A percentile compares a stretch with the other conserved stretches of the same genome.
phyloP scores from a whole-genome alignment of 2,329 filamentous ascomycete genomes.

The Diaporthe nobilis region DNA sequence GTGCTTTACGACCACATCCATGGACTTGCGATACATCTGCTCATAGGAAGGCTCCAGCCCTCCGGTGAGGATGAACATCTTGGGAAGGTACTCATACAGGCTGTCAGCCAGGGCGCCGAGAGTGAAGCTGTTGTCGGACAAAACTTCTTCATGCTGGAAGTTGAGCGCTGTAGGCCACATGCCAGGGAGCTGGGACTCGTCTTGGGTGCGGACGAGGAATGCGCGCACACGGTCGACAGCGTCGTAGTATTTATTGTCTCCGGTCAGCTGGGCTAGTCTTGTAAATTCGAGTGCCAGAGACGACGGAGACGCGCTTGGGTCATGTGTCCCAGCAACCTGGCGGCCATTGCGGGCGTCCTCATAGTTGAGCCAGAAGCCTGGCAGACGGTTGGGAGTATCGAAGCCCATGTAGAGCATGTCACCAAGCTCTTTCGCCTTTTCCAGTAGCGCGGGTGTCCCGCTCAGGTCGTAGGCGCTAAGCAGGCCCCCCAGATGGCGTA shows the following conservation, averaged over 20 bases:
- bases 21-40: slow-evolving; percentile 73
- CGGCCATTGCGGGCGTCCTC: slow-evolving; percentile 52
- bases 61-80: slow-evolving; percentile 76
- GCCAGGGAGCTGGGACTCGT: slow-evolving; percentile 78
- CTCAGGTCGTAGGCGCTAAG: slow-evolving; percentile 90
- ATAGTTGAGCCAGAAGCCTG: slow-evolving; percentile 70
- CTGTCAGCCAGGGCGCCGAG: slow-evolving; percentile 69
- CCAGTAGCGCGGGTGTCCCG: slow-evolving; percentile 76
- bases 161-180: slow-evolving; percentile 81
- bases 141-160: slow-evolving; percentile 63
- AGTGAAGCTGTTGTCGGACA: slow-evolving; percentile 59
- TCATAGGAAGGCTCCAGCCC: slow-evolving; percentile 74
- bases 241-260: slow-evolving; percentile 79
- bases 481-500: slow-evolving; percentile 90
- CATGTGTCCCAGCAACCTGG: slow-evolving; percentile 53
- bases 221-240: slow-evolving; percentile 73
- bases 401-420: slow-evolving; percentile 79
- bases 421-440: slow-evolving; percentile 84
- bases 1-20: slow-evolving; percentile 71
- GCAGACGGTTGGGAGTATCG: slow-evolving; percentile 62
- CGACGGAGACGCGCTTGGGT: slow-evolving; percentile 60
- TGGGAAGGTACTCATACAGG: slow-evolving; percentile 72
- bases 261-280: slow-evolving; percentile 77
- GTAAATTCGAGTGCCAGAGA: slow-evolving; percentile 81
- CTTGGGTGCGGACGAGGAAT: slow-evolving; percentile 77